phyloP scores from a whole-genome alignment of 2,329 filamentous ascomycete genomes.

The Sporothrix schenckii region DNA sequence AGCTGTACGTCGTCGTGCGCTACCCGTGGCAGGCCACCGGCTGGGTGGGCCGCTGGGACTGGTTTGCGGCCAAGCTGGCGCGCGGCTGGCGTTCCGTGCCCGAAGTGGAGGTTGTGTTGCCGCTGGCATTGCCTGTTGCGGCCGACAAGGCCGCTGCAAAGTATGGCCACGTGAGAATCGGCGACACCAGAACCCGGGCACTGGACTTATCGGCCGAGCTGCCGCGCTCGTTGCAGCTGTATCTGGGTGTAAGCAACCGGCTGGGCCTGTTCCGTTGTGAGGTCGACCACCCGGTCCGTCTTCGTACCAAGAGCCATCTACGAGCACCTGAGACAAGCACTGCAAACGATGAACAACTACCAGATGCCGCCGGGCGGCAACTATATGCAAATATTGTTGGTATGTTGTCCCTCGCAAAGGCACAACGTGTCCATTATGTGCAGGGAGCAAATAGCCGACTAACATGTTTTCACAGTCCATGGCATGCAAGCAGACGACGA shows the following conservation, averaged over 20 bases:
- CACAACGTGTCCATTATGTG: background rate
- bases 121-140: conserved; percentile 47
- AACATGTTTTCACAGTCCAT: conserved; percentile 42
- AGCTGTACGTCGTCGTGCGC: conserved; percentile 65
- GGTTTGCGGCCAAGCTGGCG: conserved; percentile 55
- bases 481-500: conserved; percentile 70
- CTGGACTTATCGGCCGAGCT: conserved; percentile 63
- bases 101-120: conserved; percentile 67
- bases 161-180: conserved; percentile 65
- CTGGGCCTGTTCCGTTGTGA: conserved; percentile 71
- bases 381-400: conserved; percentile 74
- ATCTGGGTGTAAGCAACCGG: conserved; percentile 67
- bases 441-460: background rate
- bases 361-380: conserved; percentile 61
- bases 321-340: conserved; percentile 62
- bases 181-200: conserved; percentile 59
- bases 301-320: conserved; percentile 67
- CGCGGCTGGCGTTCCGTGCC: conserved; percentile 55
- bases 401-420: conserved; percentile 42
- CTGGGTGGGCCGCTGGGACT: conserved; percentile 51
- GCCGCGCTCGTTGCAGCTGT: conserved; percentile 64
- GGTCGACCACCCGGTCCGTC: conserved; percentile 67
- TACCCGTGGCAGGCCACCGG: conserved; percentile 64
- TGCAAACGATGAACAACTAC: conserved; percentile 52
- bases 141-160: background rate